phyloP scores from a whole-genome alignment of 2,329 filamentous ascomycete genomes.

The Ophiosphaerella narmari region DNA sequence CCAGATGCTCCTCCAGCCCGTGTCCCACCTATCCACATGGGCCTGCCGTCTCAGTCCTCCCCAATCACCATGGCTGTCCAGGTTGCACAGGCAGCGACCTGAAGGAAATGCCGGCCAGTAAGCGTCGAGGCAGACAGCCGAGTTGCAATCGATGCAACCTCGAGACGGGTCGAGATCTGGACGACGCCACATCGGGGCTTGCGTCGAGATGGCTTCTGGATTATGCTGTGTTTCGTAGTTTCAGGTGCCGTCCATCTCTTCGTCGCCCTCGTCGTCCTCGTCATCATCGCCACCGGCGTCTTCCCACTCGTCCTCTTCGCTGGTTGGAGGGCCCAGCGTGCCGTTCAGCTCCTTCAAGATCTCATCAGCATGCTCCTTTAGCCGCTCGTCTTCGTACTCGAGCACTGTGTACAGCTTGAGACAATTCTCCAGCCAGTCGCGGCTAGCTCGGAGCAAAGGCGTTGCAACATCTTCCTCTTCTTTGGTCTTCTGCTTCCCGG shows the following conservation, averaged over 20 bases:
- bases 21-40: too few species aligned
- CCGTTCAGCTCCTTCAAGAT: slow-evolving; percentile 59
- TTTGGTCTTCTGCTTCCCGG: slow-evolving; percentile 66
- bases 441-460: slow-evolving; percentile 71
- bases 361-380: slow-evolving; percentile 76
- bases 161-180: too few species aligned
- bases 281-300: slow-evolving; percentile 43
- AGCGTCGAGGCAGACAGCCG: too few species aligned
- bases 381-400: slow-evolving; percentile 82
- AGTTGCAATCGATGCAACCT: too few species aligned
- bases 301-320: slow-evolving; percentile 49
- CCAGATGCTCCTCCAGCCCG: too few species aligned
- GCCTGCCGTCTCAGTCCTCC: too few species aligned
- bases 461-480: slow-evolving; percentile 58
- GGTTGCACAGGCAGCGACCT: too few species aligned
- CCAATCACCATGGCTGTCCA: too few species aligned
- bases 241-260: slow-evolving; percentile 47
- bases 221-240: neutral
- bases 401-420: slow-evolving; percentile 76
- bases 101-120: too few species aligned
- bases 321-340: slow-evolving; percentile 49
- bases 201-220: too few species aligned
- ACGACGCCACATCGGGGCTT: too few species aligned
- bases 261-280: slow-evolving; percentile 45
- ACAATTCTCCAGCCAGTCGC: slow-evolving; percentile 82